Evolutionary conservation across 106 monocot species (phyloP).

Genomic region (Dioscorea dumetorum): DNA sequence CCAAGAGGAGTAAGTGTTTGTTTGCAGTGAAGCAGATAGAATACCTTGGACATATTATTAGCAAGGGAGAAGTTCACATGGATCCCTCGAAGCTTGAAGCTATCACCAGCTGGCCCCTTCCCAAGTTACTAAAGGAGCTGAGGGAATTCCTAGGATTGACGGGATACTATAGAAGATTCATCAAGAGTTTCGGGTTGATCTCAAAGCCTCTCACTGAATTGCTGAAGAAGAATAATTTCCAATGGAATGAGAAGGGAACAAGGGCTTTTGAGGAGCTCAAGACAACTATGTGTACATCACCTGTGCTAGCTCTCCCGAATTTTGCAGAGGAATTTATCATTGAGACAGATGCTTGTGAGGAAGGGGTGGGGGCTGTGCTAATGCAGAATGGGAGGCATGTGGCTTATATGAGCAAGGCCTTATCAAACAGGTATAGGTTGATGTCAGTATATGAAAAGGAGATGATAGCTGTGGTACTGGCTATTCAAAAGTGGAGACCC

Average conservation of each 20-base stretch:
- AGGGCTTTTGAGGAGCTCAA: too few relatives aligned
- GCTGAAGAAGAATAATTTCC: too few relatives aligned
- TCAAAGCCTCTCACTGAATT: too few relatives aligned
- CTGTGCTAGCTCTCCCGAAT: not conserved
- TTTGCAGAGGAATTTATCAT: not conserved
- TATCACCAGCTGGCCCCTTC: not conserved
- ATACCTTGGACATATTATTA: not conserved
- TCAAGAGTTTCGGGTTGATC: too few relatives aligned
- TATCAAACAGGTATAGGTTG: not conserved
- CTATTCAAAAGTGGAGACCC: constrained; percentile 6
- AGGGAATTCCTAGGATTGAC: not conserved
- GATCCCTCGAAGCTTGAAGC: not conserved
- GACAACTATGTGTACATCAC: too few relatives aligned
- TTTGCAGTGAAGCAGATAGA: not conserved
- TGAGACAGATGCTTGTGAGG: not conserved
- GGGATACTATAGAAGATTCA: not conserved
- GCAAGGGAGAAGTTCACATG: not conserved
- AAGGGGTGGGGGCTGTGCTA: not conserved
- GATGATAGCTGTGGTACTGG: constrained; percentile 7
- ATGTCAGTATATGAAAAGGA: constrained; percentile 8
- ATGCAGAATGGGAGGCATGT: not conserved
- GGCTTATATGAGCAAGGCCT: not conserved
- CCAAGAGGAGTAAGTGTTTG: not conserved
- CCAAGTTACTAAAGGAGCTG: not conserved
- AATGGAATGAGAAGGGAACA: too few relatives aligned